Evolutionary conservation across 2,329 filamentous ascomycete species (phyloP).

Genomic region (Microcyclospora tardicrescens): DNA sequence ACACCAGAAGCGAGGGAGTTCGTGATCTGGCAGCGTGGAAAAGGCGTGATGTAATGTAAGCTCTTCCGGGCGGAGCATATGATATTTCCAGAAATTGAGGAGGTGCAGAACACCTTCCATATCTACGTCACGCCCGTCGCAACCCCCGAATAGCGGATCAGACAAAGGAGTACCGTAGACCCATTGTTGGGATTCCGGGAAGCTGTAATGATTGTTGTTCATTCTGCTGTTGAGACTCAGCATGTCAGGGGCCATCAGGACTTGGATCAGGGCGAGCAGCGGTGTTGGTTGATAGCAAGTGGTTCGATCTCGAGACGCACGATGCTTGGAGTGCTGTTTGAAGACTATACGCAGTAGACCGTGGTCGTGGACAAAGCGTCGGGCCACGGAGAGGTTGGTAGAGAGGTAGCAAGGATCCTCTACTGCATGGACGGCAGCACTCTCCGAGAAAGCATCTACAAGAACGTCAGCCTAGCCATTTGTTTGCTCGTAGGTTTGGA

Average conservation of each 20-base stretch:
- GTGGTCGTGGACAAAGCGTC: slow-evolving; percentile 18
- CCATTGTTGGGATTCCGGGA: slow-evolving; percentile 32
- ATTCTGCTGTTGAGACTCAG: slow-evolving; percentile 9
- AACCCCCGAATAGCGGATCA: slow-evolving; percentile 30
- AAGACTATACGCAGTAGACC: slow-evolving; percentile 6
- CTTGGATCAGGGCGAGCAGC: slow-evolving; percentile 9
- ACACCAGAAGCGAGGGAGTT: slow-evolving; percentile 28
- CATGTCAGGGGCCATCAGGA: slow-evolving; percentile 19
- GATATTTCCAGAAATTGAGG: slow-evolving; percentile 41
- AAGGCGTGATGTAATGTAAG: slow-evolving; percentile 26
- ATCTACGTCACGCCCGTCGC: slow-evolving; percentile 27
- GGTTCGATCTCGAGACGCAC: too few relatives aligned
- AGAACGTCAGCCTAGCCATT: slow-evolving; percentile 1
- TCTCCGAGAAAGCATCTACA: slow-evolving; percentile 22
- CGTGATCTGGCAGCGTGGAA: slow-evolving; percentile 20
- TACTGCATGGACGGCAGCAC: slow-evolving; percentile 4
- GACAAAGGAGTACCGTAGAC: slow-evolving; percentile 27
- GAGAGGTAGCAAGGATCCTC: slow-evolving; percentile 17
- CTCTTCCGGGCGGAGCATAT: slow-evolving; percentile 31
- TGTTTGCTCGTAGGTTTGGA: neutral
- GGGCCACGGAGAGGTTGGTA: slow-evolving; percentile 23
- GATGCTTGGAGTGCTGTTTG: neutral
- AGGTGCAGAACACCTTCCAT: slow-evolving; percentile 35
- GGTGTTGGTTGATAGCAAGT: neutral
- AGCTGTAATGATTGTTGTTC: slow-evolving; percentile 16